Evolutionary conservation across 768 basidiomycete species (phyloP).

Genomic region (Calocera viscosa): DNA sequence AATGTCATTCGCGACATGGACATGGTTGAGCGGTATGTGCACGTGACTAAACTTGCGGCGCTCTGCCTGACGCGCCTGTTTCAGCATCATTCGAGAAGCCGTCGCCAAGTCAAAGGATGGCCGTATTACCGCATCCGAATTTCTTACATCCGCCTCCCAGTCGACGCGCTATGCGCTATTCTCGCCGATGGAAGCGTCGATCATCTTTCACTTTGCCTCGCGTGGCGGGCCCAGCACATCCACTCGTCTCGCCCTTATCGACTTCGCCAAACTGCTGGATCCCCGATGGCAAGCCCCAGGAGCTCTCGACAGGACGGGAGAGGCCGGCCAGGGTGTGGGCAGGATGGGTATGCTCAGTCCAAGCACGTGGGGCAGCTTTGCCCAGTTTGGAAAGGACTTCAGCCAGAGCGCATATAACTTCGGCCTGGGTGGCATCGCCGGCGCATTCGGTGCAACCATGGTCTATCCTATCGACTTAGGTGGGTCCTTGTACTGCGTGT

Average conservation of each 20-base stretch:
- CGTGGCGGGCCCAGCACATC: slow-evolving; percentile 44
- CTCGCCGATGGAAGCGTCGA: slow-evolving; percentile 95
- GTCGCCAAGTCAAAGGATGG: slow-evolving; percentile 86
- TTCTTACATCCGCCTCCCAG: slow-evolving; percentile 75
- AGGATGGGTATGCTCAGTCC: slow-evolving; percentile 11
- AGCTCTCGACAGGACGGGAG: slow-evolving; percentile 26
- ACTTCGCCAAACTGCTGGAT: slow-evolving; percentile 88
- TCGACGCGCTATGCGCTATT: slow-evolving; percentile 88
- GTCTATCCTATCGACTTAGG: slow-evolving; percentile 95
- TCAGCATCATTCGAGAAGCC: slow-evolving; percentile 77
- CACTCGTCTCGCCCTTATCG: slow-evolving; percentile 66
- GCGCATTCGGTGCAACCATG: slow-evolving; percentile 90
- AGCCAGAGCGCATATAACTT: slow-evolving; percentile 76
- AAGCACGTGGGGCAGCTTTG: slow-evolving; percentile 11
- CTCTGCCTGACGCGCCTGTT: slow-evolving; percentile 10
- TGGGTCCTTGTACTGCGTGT: slow-evolving; percentile 31
- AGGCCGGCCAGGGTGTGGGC: slow-evolving; percentile 10
- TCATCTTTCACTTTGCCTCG: slow-evolving; percentile 95
- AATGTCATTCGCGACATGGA: slow-evolving; percentile 98
- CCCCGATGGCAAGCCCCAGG: slow-evolving; percentile 73
- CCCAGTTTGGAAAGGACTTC: slow-evolving; percentile 34
- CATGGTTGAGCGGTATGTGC: slow-evolving; percentile 70
- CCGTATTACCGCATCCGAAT: slow-evolving; percentile 90
- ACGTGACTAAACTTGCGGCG: background rate
- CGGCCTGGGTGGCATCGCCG: slow-evolving; percentile 73